Percentiles rank a stretch among this genome's conserved stretches.
Conservation (phyloP, 345 rosid genomes). For the Leavenworthia alabamica region DNA sequence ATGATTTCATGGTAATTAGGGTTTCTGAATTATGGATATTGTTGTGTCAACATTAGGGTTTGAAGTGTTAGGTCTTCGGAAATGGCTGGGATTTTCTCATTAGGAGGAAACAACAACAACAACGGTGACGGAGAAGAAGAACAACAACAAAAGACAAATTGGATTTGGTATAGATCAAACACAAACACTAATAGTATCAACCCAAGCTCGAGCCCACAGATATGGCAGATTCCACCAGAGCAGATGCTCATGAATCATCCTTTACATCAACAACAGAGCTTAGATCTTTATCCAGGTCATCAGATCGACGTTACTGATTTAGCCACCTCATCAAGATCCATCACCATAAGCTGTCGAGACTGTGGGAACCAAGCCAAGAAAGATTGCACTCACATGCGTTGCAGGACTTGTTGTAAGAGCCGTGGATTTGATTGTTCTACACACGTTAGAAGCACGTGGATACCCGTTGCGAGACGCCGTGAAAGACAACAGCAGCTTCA, state of each 20-base stretch:
- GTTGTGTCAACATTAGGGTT: constrained; percentile 40
- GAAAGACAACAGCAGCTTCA: constrained; percentile 52
- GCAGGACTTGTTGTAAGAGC: constrained; percentile 81
- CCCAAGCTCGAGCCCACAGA: constrained; percentile 25
- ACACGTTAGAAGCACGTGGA: constrained; percentile 84
- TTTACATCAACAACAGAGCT: constrained; percentile 33
- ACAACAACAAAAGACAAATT: constrained; percentile 33
- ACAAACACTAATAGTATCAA: constrained; percentile 20
- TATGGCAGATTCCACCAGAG: constrained; percentile 46
- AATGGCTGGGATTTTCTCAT: constrained; percentile 66
- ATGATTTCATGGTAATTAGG: constrained; percentile 34
- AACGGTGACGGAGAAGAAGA: constrained; percentile 30
- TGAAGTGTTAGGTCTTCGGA: constrained; percentile 24
- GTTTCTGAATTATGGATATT: constrained; percentile 27
- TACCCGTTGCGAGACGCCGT: constrained; percentile 72
- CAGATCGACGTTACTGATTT: constrained; percentile 44
- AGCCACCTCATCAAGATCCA: constrained; percentile 32
- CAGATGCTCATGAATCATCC: constrained; percentile 38
- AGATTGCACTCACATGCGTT: constrained; percentile 69
- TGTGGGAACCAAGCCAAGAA: constrained; percentile 91
- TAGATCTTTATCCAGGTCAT: constrained; percentile 55
- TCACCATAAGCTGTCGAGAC: constrained; percentile 58
- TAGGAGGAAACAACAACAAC: constrained; percentile 44
- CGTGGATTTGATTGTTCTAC: constrained; percentile 73
- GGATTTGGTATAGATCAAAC: constrained; percentile 50